Base-by-base conservation (phyloP, 1,284 basidiomycete genomes). In the Sanghuangporus baumii region DNA sequence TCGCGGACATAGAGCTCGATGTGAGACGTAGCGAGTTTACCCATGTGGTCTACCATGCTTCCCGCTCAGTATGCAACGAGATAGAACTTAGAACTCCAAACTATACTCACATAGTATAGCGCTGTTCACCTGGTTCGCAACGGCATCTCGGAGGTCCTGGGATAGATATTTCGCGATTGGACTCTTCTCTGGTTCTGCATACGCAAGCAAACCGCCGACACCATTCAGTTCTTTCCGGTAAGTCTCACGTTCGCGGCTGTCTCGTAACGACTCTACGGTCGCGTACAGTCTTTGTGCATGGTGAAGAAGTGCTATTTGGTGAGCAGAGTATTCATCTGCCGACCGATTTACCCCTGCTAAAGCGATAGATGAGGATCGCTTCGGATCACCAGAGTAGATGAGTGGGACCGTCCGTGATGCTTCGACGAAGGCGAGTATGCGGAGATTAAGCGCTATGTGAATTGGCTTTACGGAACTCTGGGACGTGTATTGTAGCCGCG, bases 41-140 rank as follows among this genome's bases (percentile, higher is more conserved):
- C 79, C 1, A 74, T 75, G 52, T 80, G 76, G 70, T 82, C 88
- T 91, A 60, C 48, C 65, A 64, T 26, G 55, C 14, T 46, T 16
- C 59, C 34, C 46, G 59, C 16, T 62, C 62, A 66, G 62, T 20
- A 59, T 12, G 4, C 46, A 47, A 16, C 31, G 1, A 37, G 26
- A 50, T 11, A 31, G 57, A 64, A 37, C 56, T 40, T 52, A 38
- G 41, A 16, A 55, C 52, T 48, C 50, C 26, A 31, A 31, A 31
- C 26, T 9, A 38, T 40, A 55, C 46, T 43, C 38, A 62, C 90
- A 71, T 68, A 91, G 74, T 57, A 96, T 91, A 9, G 94, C 94
- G 55, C 84, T 83, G 67, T 95, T 91, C 59, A 96, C 87, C 74
- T 94, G 91, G 63, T 92, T 88, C 0, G 93, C 93, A 5, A 96